Evolutionary conservation across 1,284 basidiomycete species (phyloP), one percentile per base, ranked within the genome.

Genomic region (Heterobasidion annosum): DNA sequence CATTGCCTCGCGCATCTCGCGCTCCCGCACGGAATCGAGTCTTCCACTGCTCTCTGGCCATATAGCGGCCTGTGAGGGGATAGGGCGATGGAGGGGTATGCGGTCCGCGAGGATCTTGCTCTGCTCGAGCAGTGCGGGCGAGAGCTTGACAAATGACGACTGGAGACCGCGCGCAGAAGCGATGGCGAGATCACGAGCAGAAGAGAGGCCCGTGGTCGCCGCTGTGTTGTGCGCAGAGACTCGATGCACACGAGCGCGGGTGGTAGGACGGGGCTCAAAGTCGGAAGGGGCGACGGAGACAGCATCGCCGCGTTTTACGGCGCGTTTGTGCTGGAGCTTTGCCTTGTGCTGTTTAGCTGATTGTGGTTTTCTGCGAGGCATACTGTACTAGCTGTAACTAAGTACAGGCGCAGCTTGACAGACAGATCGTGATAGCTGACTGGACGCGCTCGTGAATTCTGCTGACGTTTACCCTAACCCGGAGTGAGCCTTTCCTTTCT

Each of bases 291-390:
- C 43, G 15, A 13, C 18, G n/a, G 76, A 68, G n/a, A 60, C 50
- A 4, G 76, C 65, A 60, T 91, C 88, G 16, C 88, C 91, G 35
- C 91, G 82, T 67, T 93, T 93, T 34, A 85, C 70, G 1, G 91
- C 91, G 18, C 91, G 83, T 63, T 87, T 88, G 57, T 82, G 74
- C 65, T 86, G 81, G 5, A 84, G 74, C 58, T 88, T 78, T 7
- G 78, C 81, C 62, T 85, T 90, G 62, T 82, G 85, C 66, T 88
- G 76, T 59, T 85, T 90, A 46, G 73, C 75, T 0, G 88, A 91
- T 37, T 71, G 74, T 15, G 81, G 78, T 63, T 79, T 82, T 55
- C 72, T 71, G 44, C 85, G 77, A 51, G 75, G 73, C 77, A 79
- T 25, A 83, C 93, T 94, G 18, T 18, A n/a, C 3, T 12, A 40